Conservation (phyloP, 1,284 basidiomycete genomes). For the Boletus nobilissimus region DNA sequence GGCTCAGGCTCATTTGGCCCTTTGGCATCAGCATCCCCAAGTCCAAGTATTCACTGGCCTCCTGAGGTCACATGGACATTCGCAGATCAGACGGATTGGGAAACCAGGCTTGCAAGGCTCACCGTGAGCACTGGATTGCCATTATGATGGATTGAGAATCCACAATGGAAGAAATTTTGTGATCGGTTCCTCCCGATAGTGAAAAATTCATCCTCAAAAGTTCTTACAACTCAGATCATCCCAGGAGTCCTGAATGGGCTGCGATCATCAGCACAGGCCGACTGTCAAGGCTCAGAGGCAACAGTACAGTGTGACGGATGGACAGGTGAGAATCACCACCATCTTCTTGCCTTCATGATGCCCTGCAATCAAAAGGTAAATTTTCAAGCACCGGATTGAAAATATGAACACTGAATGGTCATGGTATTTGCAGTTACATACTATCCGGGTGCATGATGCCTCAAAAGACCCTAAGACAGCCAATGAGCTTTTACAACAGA, state of each 20-base stretch:
- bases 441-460: slow-evolving; percentile 20
- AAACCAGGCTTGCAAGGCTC: slow-evolving; percentile 10
- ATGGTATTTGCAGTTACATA: slow-evolving; percentile 14
- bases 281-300: slow-evolving; percentile 5
- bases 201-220: slow-evolving; percentile 13
- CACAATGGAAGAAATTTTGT: slow-evolving; percentile 25
- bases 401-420: too few species aligned
- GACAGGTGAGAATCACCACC: slow-evolving; percentile 22
- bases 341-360: slow-evolving; percentile 26
- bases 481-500: slow-evolving; percentile 16
- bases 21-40: neutral
- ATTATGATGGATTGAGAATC: slow-evolving; percentile 21
- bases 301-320: neutral
- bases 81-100: slow-evolving; percentile 14
- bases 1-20: neutral
- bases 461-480: slow-evolving; percentile 16
- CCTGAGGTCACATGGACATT: neutral
- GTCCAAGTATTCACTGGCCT: neutral
- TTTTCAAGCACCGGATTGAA: neutral
- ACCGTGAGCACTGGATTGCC: slow-evolving; percentile 21
- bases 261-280: neutral
- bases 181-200: slow-evolving; percentile 15
- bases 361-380: slow-evolving; percentile 3
- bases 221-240: slow-evolving; percentile 15
- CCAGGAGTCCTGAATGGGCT: slow-evolving; percentile 6